phyloP scores from a whole-genome alignment of 1,284 basidiomycete species.

The Sanghuangporus baumii region DNA sequence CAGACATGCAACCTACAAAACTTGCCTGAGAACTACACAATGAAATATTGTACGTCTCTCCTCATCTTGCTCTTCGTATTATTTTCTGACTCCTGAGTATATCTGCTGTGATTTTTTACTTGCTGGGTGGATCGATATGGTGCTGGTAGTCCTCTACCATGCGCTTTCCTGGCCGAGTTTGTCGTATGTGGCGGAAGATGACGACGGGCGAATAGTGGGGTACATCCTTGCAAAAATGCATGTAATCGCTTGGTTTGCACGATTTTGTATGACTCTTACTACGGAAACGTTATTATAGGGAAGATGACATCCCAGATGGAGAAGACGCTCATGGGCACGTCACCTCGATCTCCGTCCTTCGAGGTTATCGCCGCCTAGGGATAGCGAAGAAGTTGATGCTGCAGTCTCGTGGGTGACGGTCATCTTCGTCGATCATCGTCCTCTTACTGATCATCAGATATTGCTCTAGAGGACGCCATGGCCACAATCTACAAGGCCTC shows the following conservation, averaged over 20 bases:
- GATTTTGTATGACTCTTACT: neutral
- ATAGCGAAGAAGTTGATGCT: constrained; percentile 87
- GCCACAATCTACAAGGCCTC: constrained; percentile 71
- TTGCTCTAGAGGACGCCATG: constrained; percentile 75
- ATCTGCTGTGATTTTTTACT: neutral
- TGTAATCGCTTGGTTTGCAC: constrained; percentile 21
- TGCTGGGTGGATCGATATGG: neutral
- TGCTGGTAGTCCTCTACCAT: constrained; percentile 75
- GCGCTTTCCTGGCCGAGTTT: constrained; percentile 89
- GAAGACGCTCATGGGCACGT: constrained; percentile 80
- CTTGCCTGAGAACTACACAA: constrained; percentile 81
- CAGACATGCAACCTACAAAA: constrained; percentile 88
- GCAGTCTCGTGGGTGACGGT: constrained; percentile 61
- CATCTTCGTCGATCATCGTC: neutral
- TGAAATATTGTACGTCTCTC: constrained; percentile 74
- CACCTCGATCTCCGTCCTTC: constrained; percentile 85
- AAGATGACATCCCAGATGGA: constrained; percentile 60
- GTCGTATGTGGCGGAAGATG: constrained; percentile 91
- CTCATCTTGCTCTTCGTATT: neutral
- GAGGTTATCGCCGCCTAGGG: constrained; percentile 80
- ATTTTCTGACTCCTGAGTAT: neutral
- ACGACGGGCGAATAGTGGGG: constrained; percentile 85
- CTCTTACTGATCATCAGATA: constrained; percentile 7
- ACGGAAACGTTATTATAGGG: constrained; percentile 39
- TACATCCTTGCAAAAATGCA: constrained; percentile 96